Conservation (phyloP, 345 rosid genomes). For the Ricinus communis region DNA sequence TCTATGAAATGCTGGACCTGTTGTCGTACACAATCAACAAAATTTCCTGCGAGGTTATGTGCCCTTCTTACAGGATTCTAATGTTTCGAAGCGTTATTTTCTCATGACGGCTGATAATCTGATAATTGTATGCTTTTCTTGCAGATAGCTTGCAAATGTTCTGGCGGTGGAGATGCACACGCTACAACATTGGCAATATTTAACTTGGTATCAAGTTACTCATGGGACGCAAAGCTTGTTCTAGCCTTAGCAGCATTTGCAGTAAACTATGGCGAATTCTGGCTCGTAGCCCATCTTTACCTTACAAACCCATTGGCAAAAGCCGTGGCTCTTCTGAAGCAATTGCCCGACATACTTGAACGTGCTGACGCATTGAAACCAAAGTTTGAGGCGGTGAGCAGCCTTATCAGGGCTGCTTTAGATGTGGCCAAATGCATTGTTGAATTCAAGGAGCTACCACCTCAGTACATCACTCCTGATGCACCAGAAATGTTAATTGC, state of each 20-base stretch:
- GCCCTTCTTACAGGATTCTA: background rate
- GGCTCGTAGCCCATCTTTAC: conserved; percentile 21
- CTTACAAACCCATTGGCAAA: conserved; percentile 28
- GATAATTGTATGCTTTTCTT: background rate
- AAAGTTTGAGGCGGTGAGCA: conserved; percentile 40
- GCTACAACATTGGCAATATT: conserved; percentile 25
- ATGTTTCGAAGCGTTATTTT: background rate
- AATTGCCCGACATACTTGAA: conserved; percentile 27
- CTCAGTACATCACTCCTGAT: conserved; percentile 43
- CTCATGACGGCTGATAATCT: background rate
- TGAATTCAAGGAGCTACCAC: conserved; percentile 43
- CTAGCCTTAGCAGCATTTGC: conserved; percentile 31
- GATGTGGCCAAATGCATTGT: conserved; percentile 58
- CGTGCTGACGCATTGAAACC: conserved; percentile 21
- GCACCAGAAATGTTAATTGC: conserved; percentile 36
- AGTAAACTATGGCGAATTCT: conserved; percentile 29
- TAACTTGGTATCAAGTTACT: conserved; percentile 21
- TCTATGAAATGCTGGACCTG: conserved; percentile 41
- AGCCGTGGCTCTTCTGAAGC: conserved; percentile 25
- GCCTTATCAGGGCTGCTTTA: conserved; percentile 42
- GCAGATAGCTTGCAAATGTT: conserved; percentile 26
- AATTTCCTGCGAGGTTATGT: conserved; percentile 59
- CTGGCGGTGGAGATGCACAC: conserved; percentile 25
- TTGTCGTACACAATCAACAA: conserved; percentile 43
- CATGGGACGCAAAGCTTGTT: conserved; percentile 30